Percentiles rank a stretch among this genome's conserved stretches.
phyloP scores from a whole-genome alignment of 2,329 filamentous ascomycete genomes.

The Alternaria consortialis region DNA sequence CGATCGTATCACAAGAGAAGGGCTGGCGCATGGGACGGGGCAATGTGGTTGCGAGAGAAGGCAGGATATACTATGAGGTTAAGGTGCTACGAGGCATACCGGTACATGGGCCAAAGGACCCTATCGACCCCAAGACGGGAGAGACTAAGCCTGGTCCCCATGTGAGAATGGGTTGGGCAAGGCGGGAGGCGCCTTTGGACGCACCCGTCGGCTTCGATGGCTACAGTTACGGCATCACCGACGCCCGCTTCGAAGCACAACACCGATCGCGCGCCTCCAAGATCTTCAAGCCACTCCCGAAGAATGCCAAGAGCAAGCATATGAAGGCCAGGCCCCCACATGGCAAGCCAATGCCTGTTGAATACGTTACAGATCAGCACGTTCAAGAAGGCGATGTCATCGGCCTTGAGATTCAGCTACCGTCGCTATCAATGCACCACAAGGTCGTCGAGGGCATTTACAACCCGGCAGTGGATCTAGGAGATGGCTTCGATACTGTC shows the following conservation, averaged over 20 bases:
- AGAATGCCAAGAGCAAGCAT: constrained; percentile 50
- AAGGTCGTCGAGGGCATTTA: constrained; percentile 89
- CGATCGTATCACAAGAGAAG: constrained; percentile 86
- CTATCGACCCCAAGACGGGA: constrained; percentile 44
- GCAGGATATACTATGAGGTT: constrained; percentile 93
- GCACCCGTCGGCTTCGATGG: constrained; percentile 87
- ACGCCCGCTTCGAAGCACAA: constrained; percentile 88
- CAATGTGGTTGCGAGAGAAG: constrained; percentile 89
- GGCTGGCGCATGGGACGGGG: constrained; percentile 91
- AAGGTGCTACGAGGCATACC: constrained; percentile 82
- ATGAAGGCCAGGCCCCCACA: constrained; percentile 51
- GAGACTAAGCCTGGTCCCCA: constrained; percentile 62
- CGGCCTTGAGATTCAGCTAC: constrained; percentile 89
- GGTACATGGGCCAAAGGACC: constrained; percentile 53
- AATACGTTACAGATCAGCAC: constrained; percentile 71
- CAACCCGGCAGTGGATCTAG: constrained; percentile 81
- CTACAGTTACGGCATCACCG: constrained; percentile 93
- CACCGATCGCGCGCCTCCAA: constrained; percentile 94
- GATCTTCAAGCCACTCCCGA: constrained; percentile 65
- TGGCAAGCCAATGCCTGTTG: constrained; percentile 47
- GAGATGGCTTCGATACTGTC: constrained; percentile 64
- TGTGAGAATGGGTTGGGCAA: constrained; percentile 86
- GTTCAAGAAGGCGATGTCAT: constrained; percentile 92
- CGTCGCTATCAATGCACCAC: constrained; percentile 82
- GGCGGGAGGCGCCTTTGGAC: constrained; percentile 82